These are phyloP conservation scores for Phallus indusiatus DNA, from an alignment of 768 basidiomycete species.

Conservation along the genomic window DNA sequence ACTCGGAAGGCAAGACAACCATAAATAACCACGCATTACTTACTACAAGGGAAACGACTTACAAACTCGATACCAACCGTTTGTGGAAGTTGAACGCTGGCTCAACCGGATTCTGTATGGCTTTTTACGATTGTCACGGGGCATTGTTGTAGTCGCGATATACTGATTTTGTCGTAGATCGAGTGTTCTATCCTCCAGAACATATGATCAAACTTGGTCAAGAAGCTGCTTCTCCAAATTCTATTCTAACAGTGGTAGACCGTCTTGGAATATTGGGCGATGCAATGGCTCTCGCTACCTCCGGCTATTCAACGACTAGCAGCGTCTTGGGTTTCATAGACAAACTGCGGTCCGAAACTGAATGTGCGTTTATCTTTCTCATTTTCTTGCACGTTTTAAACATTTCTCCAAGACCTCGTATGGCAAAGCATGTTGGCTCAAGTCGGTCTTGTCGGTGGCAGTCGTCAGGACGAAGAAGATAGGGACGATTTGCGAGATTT, in stretches of 20 bases:
- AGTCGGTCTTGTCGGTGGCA: slow-evolving; percentile 50
- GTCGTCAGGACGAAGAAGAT: slow-evolving; percentile 72
- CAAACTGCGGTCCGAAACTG: slow-evolving; percentile 61
- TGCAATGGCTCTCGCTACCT: slow-evolving; percentile 66
- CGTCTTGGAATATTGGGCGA: slow-evolving; percentile 86
- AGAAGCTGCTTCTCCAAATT: slow-evolving; percentile 61
- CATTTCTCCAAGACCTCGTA: slow-evolving; percentile 51
- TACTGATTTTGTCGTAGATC: slow-evolving; percentile 37
- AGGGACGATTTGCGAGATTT: slow-evolving; percentile 49
- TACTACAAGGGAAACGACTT: slow-evolving; percentile 52
- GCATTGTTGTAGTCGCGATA: neutral
- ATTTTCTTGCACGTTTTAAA: slow-evolving; percentile 9
- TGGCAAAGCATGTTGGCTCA: slow-evolving; percentile 62
- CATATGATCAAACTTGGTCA: slow-evolving; percentile 67
- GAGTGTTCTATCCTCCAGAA: slow-evolving; percentile 78
- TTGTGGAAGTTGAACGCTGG: slow-evolving; percentile 88
- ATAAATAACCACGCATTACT: slow-evolving; percentile 61
- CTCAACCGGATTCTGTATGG: slow-evolving; percentile 82
- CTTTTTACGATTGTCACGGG: neutral
- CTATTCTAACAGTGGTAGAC: slow-evolving; percentile 72
- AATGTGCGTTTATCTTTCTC: slow-evolving; percentile 37
- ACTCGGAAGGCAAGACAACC: slow-evolving; percentile 42
- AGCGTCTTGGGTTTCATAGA: slow-evolving; percentile 67
- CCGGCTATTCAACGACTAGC: slow-evolving; percentile 70
- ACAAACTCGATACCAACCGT: slow-evolving; percentile 64